phyloP scores from a whole-genome alignment of 2,329 filamentous ascomycete species.

The Parasarocladium wereldwijsianum region DNA sequence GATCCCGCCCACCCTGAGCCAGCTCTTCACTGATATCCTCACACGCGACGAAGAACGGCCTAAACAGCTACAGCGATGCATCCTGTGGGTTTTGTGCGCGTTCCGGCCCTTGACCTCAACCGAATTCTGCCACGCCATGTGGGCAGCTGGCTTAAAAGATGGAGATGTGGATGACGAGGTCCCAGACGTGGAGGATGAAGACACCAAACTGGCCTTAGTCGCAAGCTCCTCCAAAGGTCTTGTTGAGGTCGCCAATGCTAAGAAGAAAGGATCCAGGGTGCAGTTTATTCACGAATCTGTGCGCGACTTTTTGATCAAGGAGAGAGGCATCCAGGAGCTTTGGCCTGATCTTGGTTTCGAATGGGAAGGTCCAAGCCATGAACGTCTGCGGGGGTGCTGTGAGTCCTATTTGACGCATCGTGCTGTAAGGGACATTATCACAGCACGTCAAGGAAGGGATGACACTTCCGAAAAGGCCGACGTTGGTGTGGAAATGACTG shows the following conservation, averaged over 20 bases:
- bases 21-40: slow-evolving; percentile 35
- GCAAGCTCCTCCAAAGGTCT: slow-evolving; percentile 33
- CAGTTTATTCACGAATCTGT: slow-evolving; percentile 42
- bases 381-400: slow-evolving; percentile 29
- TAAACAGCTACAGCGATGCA: slow-evolving; percentile 24
- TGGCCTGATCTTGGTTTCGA: slow-evolving; percentile 15
- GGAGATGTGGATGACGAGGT: slow-evolving; percentile 12
- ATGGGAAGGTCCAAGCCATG: slow-evolving; percentile 21
- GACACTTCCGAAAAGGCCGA: not conserved
- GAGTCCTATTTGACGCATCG: slow-evolving; percentile 18
- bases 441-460: slow-evolving; percentile 2
- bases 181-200: slow-evolving; percentile 11
- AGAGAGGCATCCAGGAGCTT: slow-evolving; percentile 14
- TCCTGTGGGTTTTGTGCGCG: slow-evolving; percentile 39
- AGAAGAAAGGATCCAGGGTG: slow-evolving; percentile 17
- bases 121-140: slow-evolving; percentile 29
- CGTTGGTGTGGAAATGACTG: too few species aligned
- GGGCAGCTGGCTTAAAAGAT: slow-evolving; percentile 10
- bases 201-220: slow-evolving; percentile 14
- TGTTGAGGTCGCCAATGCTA: slow-evolving; percentile 22
- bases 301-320: slow-evolving; percentile 27
- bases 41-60: slow-evolving; percentile 26
- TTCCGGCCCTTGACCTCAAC: slow-evolving; percentile 22
- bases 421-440: not conserved
- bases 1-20: slow-evolving; percentile 23